Base-by-base conservation (phyloP, 208 protist species). In the Wallacemonas rigidus region DNA sequence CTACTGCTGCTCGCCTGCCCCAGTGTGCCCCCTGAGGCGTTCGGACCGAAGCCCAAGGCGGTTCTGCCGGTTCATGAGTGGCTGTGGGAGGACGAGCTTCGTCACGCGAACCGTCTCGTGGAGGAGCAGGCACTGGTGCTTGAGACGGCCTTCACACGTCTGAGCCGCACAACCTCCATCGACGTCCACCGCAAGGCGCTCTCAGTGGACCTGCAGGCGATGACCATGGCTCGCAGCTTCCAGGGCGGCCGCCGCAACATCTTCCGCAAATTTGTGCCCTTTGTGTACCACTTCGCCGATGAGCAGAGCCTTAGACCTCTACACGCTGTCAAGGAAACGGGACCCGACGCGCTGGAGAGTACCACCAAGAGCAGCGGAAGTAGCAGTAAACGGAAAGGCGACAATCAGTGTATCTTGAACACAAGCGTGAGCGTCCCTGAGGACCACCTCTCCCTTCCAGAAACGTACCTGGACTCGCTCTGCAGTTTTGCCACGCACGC, bases 31-130 rank as follows among this genome's bases (percentile, higher is more conserved):
- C 75, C 79, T 3, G 75, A 86, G n/a, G 91, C 88, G 3, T 94
- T 92, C 58, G 91, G 89, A 0, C 77, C 86, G 36, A 88, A 87
- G 70, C 87, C 89, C 3, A 91, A 94, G 69, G 69, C 83, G 26
- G 71, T 93, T 47, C 67, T 97, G n/a, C 85, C 92, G 1, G 92
- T 97, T 14, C 90, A 94, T 74, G 78, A 90, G 76, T 97, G 92
- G 92, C 76, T 80, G 51, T 97, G 92, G 90, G 92, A 97, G 75
- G 92, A 97, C 69, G 92, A 97, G 70, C 77, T 94, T 68, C 86
- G 87, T 3, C 87, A 97, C 72, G 61, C 70, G n/a, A 92, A 89
- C 62, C 53, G 68, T 3, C 82, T 95, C 15, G 69, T 74, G 50
- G 88, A 94, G 68, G 88, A 93, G 73, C 84, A 87, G 71, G 93